Conservation (phyloP, 192 early-diverging fungal species). For the Linnemannia hyalina region DNA sequence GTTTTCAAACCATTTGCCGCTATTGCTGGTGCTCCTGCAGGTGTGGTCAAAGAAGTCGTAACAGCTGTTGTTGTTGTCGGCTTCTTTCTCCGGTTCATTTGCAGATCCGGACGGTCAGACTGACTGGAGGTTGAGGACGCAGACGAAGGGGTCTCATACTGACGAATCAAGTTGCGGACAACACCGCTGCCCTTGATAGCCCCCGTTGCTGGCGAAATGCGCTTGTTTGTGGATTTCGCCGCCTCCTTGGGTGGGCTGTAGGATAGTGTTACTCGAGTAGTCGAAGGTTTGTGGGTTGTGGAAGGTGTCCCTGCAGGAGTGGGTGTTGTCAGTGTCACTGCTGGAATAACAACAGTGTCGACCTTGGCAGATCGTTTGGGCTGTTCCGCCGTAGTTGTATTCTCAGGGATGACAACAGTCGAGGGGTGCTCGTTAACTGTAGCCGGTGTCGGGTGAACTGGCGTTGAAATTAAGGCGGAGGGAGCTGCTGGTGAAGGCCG, state of each 20-base stretch:
- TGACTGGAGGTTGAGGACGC: background rate
- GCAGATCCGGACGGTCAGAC: background rate
- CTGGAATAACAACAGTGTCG: background rate
- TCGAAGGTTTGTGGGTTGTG: background rate
- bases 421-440: too few relatives aligned
- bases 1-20: too few relatives aligned
- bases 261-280: background rate
- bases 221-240: slow-evolving; percentile 7
- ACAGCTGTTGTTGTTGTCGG: background rate
- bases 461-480: too few relatives aligned
- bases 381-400: background rate
- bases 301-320: background rate
- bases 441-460: too few relatives aligned
- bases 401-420: too few relatives aligned
- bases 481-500: too few relatives aligned
- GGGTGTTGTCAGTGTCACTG: background rate
- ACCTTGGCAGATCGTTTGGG: background rate
- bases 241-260: background rate
- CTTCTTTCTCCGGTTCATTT: background rate
- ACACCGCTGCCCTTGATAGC: background rate
- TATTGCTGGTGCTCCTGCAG: too few relatives aligned
- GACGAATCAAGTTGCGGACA: background rate
- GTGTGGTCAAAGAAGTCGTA: too few relatives aligned
- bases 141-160: background rate
- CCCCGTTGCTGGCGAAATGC: background rate